Conservation (phyloP, 495 filamentous ascomycete species). For the Xylaria bambusicola region DNA sequence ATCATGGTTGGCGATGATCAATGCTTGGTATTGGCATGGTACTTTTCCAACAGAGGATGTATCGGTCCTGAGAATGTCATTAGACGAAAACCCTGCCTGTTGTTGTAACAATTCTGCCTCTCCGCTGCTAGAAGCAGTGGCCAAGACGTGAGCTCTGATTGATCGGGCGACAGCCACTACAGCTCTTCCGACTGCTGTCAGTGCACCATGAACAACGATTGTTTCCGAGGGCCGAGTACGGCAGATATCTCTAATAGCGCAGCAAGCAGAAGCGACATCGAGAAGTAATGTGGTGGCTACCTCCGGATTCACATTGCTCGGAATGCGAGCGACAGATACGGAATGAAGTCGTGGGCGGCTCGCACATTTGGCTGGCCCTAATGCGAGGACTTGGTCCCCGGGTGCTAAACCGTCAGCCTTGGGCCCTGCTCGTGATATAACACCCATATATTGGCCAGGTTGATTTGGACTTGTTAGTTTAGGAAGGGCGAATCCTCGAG, state of each 20-base stretch:
- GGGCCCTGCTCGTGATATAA: not conserved
- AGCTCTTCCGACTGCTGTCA: not conserved
- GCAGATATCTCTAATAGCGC: too few species aligned
- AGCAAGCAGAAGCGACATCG: not conserved
- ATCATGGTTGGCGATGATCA: too few species aligned
- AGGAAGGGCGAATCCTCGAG: not conserved
- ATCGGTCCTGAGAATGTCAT: constrained; percentile 1
- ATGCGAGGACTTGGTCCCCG: not conserved
- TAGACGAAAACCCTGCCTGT: not conserved
- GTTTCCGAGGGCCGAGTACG: too few species aligned
- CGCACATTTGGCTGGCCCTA: not conserved
- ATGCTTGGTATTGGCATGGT: too few species aligned
- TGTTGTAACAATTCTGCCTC: not conserved
- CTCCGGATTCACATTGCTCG: not conserved
- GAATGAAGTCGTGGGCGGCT: not conserved
- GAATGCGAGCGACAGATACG: not conserved
- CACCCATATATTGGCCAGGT: not conserved
- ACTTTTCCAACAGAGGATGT: too few species aligned
- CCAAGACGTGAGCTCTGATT: not conserved
- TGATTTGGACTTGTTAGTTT: not conserved
- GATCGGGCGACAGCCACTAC: not conserved
- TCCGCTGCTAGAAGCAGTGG: not conserved
- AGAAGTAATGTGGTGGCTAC: not conserved
- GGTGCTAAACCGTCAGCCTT: not conserved
- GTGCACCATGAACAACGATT: not conserved